Conservation (phyloP, 2,329 filamentous ascomycete species). For the Claviceps cyperi region DNA sequence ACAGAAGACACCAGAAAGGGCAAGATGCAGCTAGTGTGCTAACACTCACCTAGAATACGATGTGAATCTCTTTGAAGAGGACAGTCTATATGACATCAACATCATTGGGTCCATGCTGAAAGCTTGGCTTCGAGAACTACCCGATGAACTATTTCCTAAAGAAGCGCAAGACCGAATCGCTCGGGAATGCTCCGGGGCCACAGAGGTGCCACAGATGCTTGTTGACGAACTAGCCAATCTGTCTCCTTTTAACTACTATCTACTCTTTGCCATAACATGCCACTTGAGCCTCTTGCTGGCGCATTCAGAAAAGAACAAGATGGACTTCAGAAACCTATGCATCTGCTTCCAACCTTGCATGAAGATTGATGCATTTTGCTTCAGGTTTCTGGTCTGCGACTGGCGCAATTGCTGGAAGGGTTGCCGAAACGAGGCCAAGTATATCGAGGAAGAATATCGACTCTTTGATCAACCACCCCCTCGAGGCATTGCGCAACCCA, state of each 20-base stretch:
- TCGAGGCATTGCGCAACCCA: conserved; percentile 27
- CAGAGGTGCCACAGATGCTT: conserved; percentile 68
- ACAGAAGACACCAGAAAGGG: not conserved
- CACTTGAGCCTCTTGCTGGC: conserved; percentile 84
- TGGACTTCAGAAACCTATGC: conserved; percentile 90
- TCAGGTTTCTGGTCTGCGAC: conserved; percentile 87
- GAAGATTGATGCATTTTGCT: conserved; percentile 90
- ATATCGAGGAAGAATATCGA: conserved; percentile 53
- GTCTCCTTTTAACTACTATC: conserved; percentile 95
- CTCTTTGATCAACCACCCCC: conserved; percentile 45
- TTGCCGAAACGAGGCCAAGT: conserved; percentile 77
- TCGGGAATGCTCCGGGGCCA: conserved; percentile 63
- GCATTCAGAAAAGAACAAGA: conserved; percentile 92
- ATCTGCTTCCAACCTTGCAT: conserved; percentile 96
- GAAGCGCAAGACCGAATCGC: conserved; percentile 66
- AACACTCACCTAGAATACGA: conserved; percentile 48
- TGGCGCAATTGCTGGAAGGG: conserved; percentile 97
- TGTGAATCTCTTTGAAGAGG: conserved; percentile 77
- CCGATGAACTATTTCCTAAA: conserved; percentile 86
- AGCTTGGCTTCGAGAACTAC: conserved; percentile 87
- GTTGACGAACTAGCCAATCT: conserved; percentile 85
- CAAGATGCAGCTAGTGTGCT: not conserved
- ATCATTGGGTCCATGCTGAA: conserved; percentile 95
- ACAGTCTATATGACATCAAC: conserved; percentile 88
- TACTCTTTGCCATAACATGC: conserved; percentile 93